Percentiles rank a stretch among this genome's conserved stretches.
Evolutionary conservation across 1,139 yeast genomes (phyloP).

Genomic region (Meyerozyma smithsonii): DNA sequence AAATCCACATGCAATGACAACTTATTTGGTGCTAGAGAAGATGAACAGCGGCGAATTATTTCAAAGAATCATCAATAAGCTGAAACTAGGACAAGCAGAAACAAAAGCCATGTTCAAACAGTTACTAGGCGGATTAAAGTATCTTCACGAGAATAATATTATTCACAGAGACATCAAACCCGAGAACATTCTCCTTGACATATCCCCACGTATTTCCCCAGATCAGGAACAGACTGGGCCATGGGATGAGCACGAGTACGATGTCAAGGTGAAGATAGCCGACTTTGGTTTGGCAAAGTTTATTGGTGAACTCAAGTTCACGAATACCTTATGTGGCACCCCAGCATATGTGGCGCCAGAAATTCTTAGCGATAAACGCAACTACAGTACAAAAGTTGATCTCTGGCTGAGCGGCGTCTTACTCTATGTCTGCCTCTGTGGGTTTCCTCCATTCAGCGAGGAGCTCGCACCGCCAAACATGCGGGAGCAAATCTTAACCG

Average conservation of each 20-base stretch:
- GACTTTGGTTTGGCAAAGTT: constrained; percentile 45
- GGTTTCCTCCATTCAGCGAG: constrained; percentile 82
- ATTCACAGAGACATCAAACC: constrained; percentile 91
- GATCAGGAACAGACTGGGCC: constrained; percentile 64
- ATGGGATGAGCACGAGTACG: constrained; percentile 60
- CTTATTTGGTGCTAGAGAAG: constrained; percentile 67
- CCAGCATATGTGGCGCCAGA: constrained; percentile 66
- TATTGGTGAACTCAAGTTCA: constrained; percentile 24
- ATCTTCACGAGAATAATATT: constrained; percentile 67
- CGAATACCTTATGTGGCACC: constrained; percentile 25
- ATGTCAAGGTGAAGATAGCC: constrained; percentile 67
- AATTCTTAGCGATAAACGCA: constrained; percentile 48
- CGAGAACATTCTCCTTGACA: constrained; percentile 78
- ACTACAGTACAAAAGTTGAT: constrained; percentile 69
- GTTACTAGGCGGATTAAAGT: constrained; percentile 54
- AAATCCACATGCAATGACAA: constrained; percentile 47
- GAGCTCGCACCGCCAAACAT: constrained; percentile 75
- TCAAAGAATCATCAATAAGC: constrained; percentile 63
- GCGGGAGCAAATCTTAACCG: constrained; percentile 67
- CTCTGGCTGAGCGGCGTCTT: constrained; percentile 80
- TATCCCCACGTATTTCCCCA: constrained; percentile 37
- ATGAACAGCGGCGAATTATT: constrained; percentile 72
- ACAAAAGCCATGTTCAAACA: constrained; percentile 59
- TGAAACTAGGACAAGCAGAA: constrained; percentile 55
- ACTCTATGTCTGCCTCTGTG: constrained; percentile 71